A percentile compares a stretch with the other conserved stretches of the same genome.
Evolutionary conservation across 2,329 filamentous ascomycete species (phyloP).

Genomic region (Pestalotiopsis sp.): DNA sequence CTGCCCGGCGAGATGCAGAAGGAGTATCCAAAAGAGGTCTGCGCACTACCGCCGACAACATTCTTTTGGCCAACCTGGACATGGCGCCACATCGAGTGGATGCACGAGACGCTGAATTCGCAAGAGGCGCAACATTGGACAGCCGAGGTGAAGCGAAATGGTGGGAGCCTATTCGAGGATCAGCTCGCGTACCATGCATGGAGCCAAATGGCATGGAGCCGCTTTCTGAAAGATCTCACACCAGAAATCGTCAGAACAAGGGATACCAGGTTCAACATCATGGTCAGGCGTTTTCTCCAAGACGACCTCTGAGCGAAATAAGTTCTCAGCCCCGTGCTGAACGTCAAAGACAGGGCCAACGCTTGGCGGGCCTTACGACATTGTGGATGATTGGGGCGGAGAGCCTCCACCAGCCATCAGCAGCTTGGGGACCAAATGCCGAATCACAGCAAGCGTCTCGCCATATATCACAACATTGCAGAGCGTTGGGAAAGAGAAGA

Average conservation of each 20-base stretch:
- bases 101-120: constrained; percentile 35
- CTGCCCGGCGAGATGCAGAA: constrained; percentile 34
- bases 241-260: constrained; percentile 32
- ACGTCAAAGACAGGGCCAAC: neutral
- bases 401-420: neutral
- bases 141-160: constrained; percentile 31
- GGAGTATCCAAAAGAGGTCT: constrained; percentile 34
- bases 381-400: neutral
- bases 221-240: constrained; percentile 35
- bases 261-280: constrained; percentile 40
- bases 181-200: constrained; percentile 42
- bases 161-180: constrained; percentile 36
- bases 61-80: constrained; percentile 47
- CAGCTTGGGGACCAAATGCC: neutral
- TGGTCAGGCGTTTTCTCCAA: constrained; percentile 29
- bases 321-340: neutral
- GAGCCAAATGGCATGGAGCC: constrained; percentile 40
- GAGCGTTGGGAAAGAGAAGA: neutral
- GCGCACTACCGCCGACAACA: constrained; percentile 35
- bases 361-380: neutral
- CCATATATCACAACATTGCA: neutral
- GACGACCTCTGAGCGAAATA: constrained; percentile 22
- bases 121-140: constrained; percentile 33
- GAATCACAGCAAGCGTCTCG: neutral
- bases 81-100: constrained; percentile 38